Evolutionary conservation across 257 asterid species (phyloP).

Genomic region (Handroanthus guayacan): DNA sequence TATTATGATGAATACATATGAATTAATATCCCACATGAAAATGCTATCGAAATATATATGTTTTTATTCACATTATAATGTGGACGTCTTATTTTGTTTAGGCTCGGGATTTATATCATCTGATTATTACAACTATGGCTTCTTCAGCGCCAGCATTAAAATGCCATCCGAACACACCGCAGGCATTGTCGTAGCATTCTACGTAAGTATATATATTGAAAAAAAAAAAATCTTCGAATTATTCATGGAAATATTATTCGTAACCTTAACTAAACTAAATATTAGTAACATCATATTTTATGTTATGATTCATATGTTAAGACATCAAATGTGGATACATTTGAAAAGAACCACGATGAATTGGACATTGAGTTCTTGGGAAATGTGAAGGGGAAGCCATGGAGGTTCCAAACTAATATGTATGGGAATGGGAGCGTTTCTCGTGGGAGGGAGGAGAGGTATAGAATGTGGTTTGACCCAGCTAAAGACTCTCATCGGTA

Average conservation of each 20-base stretch:
- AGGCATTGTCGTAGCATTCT: constrained; percentile 90
- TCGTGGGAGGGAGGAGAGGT: constrained; percentile 94
- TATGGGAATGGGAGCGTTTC: constrained; percentile 89
- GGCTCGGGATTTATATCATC: constrained; percentile 90
- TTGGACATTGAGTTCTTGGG: constrained; percentile 91
- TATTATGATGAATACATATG: not conserved
- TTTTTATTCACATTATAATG: too few relatives aligned
- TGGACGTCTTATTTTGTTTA: constrained; percentile 24
- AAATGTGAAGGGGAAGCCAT: constrained; percentile 71
- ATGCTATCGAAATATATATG: too few relatives aligned
- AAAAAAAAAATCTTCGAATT: too few relatives aligned
- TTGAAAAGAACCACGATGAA: constrained; percentile 94
- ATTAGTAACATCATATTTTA: too few relatives aligned
- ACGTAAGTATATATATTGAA: constrained; percentile 49
- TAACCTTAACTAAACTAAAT: too few relatives aligned
- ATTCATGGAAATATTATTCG: too few relatives aligned
- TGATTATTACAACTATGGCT: constrained; percentile 87
- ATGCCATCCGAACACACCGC: constrained; percentile 85
- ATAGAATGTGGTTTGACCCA: constrained; percentile 91
- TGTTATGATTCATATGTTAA: constrained; percentile 3
- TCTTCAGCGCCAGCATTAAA: constrained; percentile 88
- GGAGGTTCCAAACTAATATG: constrained; percentile 93
- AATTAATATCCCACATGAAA: too few relatives aligned
- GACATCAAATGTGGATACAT: constrained; percentile 90
- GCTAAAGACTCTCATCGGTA: constrained; percentile 75